Evolutionary conservation across 2,329 filamentous ascomycete species (phyloP).

Genomic region (Fusarium solani-melongenae): DNA sequence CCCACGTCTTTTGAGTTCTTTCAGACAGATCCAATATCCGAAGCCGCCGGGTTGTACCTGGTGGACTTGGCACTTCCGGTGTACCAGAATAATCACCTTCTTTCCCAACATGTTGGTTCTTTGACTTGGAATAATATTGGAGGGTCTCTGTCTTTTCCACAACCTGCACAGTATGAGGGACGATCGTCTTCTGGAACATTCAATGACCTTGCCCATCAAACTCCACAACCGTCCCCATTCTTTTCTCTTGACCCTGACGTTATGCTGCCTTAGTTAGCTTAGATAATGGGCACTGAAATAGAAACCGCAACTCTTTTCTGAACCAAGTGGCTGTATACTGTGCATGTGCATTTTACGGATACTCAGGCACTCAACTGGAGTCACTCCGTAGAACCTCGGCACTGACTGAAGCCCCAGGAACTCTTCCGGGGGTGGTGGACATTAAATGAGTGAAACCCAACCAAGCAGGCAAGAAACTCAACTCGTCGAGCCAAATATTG

Average conservation of each 20-base stretch:
- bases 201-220: not conserved
- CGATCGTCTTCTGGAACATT: not conserved
- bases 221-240: conserved; percentile 1
- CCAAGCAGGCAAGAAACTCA: not conserved
- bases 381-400: not conserved
- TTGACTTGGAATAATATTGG: conserved; percentile 6
- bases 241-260: not conserved
- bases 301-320: not conserved
- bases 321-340: not conserved
- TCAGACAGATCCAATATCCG: conserved; percentile 34
- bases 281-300: conserved; percentile 6
- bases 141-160: not conserved
- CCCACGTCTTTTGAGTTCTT: conserved; percentile 11
- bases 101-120: not conserved
- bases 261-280: not conserved
- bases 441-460: conserved; percentile 6
- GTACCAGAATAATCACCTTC: conserved; percentile 14
- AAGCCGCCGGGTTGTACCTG: conserved; percentile 18
- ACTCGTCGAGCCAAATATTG: not conserved
- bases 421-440: conserved; percentile 1
- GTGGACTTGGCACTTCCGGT: conserved; percentile 26
- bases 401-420: not conserved
- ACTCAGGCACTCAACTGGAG: not conserved
- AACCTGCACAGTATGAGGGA: conserved; percentile 16
- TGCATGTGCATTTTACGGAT: not conserved